Evolutionary conservation across 2,329 filamentous ascomycete genomes (phyloP).

Genomic region (Colletotrichum echinochloae): DNA sequence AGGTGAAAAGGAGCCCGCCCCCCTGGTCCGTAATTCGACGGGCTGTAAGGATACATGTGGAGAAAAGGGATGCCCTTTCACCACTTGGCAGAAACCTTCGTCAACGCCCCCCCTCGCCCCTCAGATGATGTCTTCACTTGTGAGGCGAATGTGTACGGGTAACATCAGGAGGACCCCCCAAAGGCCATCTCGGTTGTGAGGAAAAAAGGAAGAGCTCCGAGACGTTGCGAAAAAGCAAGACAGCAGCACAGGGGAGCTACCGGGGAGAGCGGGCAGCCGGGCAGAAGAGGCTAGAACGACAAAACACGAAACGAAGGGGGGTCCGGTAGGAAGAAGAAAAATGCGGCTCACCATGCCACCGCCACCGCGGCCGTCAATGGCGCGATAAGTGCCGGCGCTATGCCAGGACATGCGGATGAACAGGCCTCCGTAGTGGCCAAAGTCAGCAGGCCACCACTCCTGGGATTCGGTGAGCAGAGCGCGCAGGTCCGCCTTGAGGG

Average conservation of each 20-base stretch:
- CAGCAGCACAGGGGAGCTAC: background rate
- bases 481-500: constrained; percentile 79
- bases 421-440: constrained; percentile 83
- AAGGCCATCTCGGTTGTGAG: background rate
- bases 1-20: constrained; percentile 22
- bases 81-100: constrained; percentile 32
- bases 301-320: background rate
- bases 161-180: background rate
- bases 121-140: constrained; percentile 13
- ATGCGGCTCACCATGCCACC: constrained; percentile 64
- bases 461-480: constrained; percentile 81
- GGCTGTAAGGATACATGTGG: constrained; percentile 26
- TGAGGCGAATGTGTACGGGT: constrained; percentile 9
- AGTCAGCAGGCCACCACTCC: constrained; percentile 86
- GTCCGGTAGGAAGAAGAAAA: background rate
- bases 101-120: background rate
- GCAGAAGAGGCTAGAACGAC: background rate
- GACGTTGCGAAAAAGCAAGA: background rate
- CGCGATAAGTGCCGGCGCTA: constrained; percentile 82
- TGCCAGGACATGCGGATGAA: constrained; percentile 88
- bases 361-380: constrained; percentile 80
- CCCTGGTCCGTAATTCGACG: constrained; percentile 19
- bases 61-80: constrained; percentile 16
- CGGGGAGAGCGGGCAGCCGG: background rate
- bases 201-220: background rate